phyloP scores from a whole-genome alignment of 768 basidiomycete species.

The Boletus subparvulus region DNA sequence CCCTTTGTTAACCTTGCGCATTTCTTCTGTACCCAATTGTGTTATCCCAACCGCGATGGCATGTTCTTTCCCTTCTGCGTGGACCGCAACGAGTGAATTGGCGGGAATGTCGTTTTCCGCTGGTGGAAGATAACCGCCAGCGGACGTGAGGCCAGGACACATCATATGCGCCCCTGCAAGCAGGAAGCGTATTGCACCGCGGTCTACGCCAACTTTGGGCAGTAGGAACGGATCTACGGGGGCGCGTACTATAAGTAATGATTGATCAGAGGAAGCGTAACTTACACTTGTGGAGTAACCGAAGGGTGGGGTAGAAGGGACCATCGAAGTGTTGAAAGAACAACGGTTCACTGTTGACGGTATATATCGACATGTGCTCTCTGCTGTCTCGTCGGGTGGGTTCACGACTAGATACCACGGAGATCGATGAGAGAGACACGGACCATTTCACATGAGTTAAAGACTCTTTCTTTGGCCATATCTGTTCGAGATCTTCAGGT shows the following conservation, averaged over 20 bases:
- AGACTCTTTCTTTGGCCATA: constrained; percentile 99
- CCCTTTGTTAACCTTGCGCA: constrained; percentile 85
- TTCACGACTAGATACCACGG: constrained; percentile 10
- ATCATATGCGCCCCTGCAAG: constrained; percentile 94
- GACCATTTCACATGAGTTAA: constrained; percentile 91
- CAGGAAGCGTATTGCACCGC: constrained; percentile 96
- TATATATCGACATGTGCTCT: constrained; percentile 94
- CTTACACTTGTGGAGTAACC: constrained; percentile 89
- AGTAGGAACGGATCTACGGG: constrained; percentile 83
- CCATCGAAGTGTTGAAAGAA: constrained; percentile 98
- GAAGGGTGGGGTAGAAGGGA: constrained; percentile 84
- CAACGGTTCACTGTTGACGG: constrained; percentile 81
- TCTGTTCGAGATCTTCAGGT: constrained; percentile 77
- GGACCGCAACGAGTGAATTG: constrained; percentile 81
- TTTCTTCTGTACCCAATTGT: constrained; percentile 84
- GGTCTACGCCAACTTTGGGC: constrained; percentile 86
- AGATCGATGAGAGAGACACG: constrained; percentile 9
- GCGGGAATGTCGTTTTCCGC: constrained; percentile 63
- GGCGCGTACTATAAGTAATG: not conserved
- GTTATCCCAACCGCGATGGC: constrained; percentile 85
- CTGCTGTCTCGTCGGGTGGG: constrained; percentile 55
- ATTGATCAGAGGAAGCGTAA: constrained; percentile 3
- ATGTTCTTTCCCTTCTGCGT: constrained; percentile 95
- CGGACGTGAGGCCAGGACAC: constrained; percentile 94
- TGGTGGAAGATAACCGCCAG: constrained; percentile 85